Evolutionary conservation across 2,329 filamentous ascomycete genomes (phyloP).

Genomic region (Teratosphaeria nubilosa): DNA sequence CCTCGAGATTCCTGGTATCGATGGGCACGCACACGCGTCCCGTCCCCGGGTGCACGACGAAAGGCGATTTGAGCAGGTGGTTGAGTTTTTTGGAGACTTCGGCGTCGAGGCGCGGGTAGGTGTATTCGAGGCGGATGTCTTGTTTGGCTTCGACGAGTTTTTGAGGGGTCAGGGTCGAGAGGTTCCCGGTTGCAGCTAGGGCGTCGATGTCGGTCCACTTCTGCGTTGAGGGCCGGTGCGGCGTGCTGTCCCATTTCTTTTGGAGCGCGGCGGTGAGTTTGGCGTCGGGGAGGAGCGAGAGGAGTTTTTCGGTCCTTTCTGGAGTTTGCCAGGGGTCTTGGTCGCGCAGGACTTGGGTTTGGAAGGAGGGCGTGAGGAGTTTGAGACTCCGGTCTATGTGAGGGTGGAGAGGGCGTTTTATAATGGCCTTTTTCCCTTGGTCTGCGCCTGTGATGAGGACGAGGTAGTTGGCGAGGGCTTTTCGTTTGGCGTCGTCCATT

Average conservation of each 20-base stretch:
- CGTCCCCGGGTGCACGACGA: slow-evolving; percentile 91
- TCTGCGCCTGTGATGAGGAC: slow-evolving; percentile 81
- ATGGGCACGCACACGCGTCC: slow-evolving; percentile 94
- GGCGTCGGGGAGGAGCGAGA: slow-evolving; percentile 76
- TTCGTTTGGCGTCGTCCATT: slow-evolving; percentile 77
- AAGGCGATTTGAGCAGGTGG: slow-evolving; percentile 93
- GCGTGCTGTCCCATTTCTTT: slow-evolving; percentile 83
- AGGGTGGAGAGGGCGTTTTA: slow-evolving; percentile 77
- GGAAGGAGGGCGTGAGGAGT: slow-evolving; percentile 75
- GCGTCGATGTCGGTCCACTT: slow-evolving; percentile 96
- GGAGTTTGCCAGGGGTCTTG: slow-evolving; percentile 75
- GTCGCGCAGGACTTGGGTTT: slow-evolving; percentile 65
- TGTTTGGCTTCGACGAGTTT: slow-evolving; percentile 82
- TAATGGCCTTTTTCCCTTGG: slow-evolving; percentile 78
- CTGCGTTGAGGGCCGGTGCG: slow-evolving; percentile 60
- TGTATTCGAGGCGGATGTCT: slow-evolving; percentile 93
- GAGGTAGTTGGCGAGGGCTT: slow-evolving; percentile 78
- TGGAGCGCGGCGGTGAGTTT: slow-evolving; percentile 66
- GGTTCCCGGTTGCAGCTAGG: slow-evolving; percentile 64
- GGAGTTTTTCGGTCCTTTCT: slow-evolving; percentile 64
- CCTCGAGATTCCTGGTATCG: slow-evolving; percentile 60
- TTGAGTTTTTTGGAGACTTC: slow-evolving; percentile 97
- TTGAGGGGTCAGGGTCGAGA: slow-evolving; percentile 49
- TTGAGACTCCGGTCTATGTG: slow-evolving; percentile 80
- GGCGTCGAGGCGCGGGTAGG: slow-evolving; percentile 91